phyloP scores from a whole-genome alignment of 208 protist species.

The Leishmania amazonensis region DNA sequence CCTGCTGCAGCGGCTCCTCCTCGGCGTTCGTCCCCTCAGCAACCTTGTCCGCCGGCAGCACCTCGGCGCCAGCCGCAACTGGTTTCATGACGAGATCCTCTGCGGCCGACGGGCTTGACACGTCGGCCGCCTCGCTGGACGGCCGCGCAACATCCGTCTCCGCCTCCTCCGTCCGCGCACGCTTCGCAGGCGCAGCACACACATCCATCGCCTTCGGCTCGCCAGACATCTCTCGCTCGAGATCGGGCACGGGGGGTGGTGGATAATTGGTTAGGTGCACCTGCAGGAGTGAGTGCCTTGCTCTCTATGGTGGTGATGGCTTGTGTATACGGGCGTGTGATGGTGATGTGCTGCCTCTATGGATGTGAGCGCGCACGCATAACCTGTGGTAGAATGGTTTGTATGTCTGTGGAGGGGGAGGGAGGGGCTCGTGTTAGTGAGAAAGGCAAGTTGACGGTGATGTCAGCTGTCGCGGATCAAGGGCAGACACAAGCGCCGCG shows the following conservation, averaged over 20 bases:
- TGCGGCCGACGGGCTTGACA: not conserved
- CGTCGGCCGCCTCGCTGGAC: conserved; percentile 1
- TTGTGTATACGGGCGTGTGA: not conserved
- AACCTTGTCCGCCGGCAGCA: conserved; percentile 9
- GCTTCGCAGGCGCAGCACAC: not conserved
- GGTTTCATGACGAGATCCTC: conserved; percentile 13
- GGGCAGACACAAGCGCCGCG: not conserved
- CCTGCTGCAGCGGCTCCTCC: conserved; percentile 94
- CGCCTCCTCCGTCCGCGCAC: not conserved
- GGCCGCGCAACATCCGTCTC: not conserved
- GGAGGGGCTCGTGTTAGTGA: not conserved
- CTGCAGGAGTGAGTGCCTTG: not conserved
- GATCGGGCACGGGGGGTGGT: not conserved
- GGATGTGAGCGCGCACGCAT: not conserved
- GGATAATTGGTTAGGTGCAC: not conserved
- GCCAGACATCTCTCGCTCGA: not conserved
- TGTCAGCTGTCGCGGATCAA: not conserved
- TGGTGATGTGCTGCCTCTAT: not conserved
- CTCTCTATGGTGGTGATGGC: not conserved
- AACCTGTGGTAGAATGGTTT: not conserved
- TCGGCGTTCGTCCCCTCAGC: not conserved
- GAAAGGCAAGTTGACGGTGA: not conserved
- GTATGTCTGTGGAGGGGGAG: not conserved
- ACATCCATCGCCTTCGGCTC: not conserved
- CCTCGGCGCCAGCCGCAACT: conserved; percentile 1